Base-by-base conservation (phyloP, 495 filamentous ascomycete species). In the Viridothelium virens region DNA sequence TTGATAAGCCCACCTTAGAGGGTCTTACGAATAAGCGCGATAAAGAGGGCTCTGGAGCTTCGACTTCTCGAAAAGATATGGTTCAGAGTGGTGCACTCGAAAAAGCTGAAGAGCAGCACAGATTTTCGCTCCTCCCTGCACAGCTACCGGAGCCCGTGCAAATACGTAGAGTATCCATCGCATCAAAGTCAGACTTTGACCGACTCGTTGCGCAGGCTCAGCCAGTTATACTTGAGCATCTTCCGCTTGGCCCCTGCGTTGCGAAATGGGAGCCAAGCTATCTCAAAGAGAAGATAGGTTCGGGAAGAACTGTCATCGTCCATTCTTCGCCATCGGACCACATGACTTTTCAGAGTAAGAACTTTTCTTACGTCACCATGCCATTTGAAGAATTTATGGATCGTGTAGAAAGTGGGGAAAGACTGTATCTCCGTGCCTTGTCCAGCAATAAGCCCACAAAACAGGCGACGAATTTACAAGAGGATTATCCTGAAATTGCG, bases 331-430 rank as follows among this genome's bases (percentile, higher is more conserved):
- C 79, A 50, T 83, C 78, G 39, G 78, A 82, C 44, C 79, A 80
- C 16, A 91, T 96, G 90, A 86, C 88, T 67, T 96, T 96, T 71
- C 85, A 85, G 63, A 73, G 77, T 31, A 95, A 93, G 77, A 96
- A 96, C 75, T 96, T 96, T 74, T 73, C 76, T 31, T 96, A 96
- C 71, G 77, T 80, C 31, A 90, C 84, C 11, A 89, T 86, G 66
- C 66, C 76, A 7, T 91, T 96, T 64, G 82, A 80, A 0, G 81
- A 85, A 1, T 92, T 96, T 71, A 76, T 92, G 34, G 74, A 86
- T 39, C 81, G 84, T 46, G 82, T 89, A 38, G 70, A 78, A 63
- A 66, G 69, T n/a, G 87, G 89, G 25, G 85, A 82, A 59, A 85
- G 79, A 66, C 77, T 91, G 25, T 96, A 96, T 74, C 80, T 96